Evolutionary conservation across 345 rosid genomes (phyloP), one percentile per base, ranked within the genome.

Genomic region (Rhodomyrtus tomentosa): DNA sequence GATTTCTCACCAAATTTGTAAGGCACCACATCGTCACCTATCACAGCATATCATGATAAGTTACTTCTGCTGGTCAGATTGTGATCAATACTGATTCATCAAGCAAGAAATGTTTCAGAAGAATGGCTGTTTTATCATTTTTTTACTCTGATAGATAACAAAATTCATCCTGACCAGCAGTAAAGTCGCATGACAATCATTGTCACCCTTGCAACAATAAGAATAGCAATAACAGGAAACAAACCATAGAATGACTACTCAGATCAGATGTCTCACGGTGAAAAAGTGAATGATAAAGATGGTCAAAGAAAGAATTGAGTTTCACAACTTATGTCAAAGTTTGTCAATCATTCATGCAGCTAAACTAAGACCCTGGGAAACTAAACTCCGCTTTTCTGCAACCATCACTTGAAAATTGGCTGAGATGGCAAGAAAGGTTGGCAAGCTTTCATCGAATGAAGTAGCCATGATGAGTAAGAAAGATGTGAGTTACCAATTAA

Each of bases 21-120:
- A 10, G 89, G 93, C 86, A 96, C 98, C 87, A 96, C 99, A 81
- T 96, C 98, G 87, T 96, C 99, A 87, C 85, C 99, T 96, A 89
- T 55, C 88, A 86, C 83, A 84, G 9, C 29, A 86, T 72, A 83
- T 50, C 73, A 62, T 12, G 20, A 38, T 38, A 81, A 21, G 5
- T 68, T 53, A 84, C 25, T 36, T 21, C 55, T 32, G 81, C 82
- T 56, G 82, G 74, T 81, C n/a, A 38, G 50, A 25, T 12, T 14
- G 38, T 55, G n/a, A 55, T 21, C 9, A 18, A 52, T 14, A 3
- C 32, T n/a, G 49, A 52, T 29, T 82, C 14, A 1, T 54, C 29
- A 8, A 82, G 45, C 3, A 12, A 55, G 40, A 50, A 27, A 50
- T 50, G 56, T 9, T 32, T 16, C 29, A 80, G 82, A 42, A 80